Evolutionary conservation across 805 yeast genomes (phyloP), one percentile per base, ranked within the genome.

Genomic region (Candida palmyrensis): DNA sequence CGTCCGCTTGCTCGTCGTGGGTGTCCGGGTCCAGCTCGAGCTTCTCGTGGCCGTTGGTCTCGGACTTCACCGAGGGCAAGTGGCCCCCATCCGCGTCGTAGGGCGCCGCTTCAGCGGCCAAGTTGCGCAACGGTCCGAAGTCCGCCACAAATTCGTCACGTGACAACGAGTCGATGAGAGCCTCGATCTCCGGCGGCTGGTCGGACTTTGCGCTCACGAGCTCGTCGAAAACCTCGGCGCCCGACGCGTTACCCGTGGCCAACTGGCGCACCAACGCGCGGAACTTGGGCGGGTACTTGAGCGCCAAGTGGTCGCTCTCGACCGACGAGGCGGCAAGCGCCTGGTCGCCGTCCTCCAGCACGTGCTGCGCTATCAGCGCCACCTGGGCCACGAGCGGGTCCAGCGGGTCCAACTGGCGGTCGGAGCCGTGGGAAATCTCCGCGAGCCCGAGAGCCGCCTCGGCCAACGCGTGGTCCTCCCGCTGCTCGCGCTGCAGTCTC

Each of bases 71-170:
- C 18, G 27, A 4, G 8, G 23, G 15, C 5, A 5, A 7, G 30
- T 10, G 30, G 29, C 5, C 38, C 17, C 33, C 30, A 24, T 37
- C 40, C 14, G 35, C 30, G 28, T 35, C 44, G 15, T 41, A 42
- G 27, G 39, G 36, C 3, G 18, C 33, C 9, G 16, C 30, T 6
- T 27, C 29, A 21, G 18, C 34, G 29, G 19, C 21, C 18, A 40
- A 41, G 10, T 9, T 11, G 9, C 46, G 49, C 29, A 52, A 53
- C 36, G 55, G 48, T 14, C 51, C 46, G 39, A 57, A 59, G 22
- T 59, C 64, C 17, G 46, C 47, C 6, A 49, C 37, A 29, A 59
- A 59, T 16, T 51, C 59, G 11, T 48, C 55, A 19, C 48, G 49
- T 14, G 37, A 40, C 33, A 54, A 40, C 19, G 32, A 18, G 22